A percentile compares a stretch with the other conserved stretches of the same genome.
phyloP scores from a whole-genome alignment of 148 eudicot species.

The Agrostemma githago region DNA sequence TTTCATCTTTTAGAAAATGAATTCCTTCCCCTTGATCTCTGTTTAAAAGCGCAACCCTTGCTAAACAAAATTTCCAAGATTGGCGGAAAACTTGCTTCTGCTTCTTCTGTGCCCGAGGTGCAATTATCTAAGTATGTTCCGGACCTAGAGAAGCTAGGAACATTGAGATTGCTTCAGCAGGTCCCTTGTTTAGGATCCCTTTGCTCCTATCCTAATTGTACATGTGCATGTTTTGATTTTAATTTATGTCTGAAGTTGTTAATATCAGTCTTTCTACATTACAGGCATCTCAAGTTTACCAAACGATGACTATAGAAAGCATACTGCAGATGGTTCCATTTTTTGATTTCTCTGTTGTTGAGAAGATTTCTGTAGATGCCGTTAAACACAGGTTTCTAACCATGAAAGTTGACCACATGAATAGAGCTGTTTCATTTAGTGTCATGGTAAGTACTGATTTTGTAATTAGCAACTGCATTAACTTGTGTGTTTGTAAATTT shows the following conservation, averaged over 20 bases:
- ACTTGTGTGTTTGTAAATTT: neutral
- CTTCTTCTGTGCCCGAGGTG: constrained; percentile 83
- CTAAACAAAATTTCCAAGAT: constrained; percentile 68
- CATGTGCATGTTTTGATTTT: neutral
- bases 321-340: constrained; percentile 76
- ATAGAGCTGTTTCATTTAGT: constrained; percentile 60
- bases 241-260: neutral
- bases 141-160: constrained; percentile 70
- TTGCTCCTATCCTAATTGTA: neutral
- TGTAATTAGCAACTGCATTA: neutral
- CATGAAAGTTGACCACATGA: constrained; percentile 81
- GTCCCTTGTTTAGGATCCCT: constrained; percentile 29
- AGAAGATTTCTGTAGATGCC: constrained; percentile 89
- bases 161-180: constrained; percentile 84
- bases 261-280: constrained; percentile 20
- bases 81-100: constrained; percentile 82
- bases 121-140: constrained; percentile 73
- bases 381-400: constrained; percentile 71
- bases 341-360: constrained; percentile 66
- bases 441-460: constrained; percentile 40
- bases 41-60: constrained; percentile 63
- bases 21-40: constrained; percentile 63
- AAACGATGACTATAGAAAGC: constrained; percentile 66
- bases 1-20: constrained; percentile 81
- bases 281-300: constrained; percentile 87